Base-by-base conservation (phyloP, 2,329 filamentous ascomycete species). In the Lasiodiplodia theobromae region DNA sequence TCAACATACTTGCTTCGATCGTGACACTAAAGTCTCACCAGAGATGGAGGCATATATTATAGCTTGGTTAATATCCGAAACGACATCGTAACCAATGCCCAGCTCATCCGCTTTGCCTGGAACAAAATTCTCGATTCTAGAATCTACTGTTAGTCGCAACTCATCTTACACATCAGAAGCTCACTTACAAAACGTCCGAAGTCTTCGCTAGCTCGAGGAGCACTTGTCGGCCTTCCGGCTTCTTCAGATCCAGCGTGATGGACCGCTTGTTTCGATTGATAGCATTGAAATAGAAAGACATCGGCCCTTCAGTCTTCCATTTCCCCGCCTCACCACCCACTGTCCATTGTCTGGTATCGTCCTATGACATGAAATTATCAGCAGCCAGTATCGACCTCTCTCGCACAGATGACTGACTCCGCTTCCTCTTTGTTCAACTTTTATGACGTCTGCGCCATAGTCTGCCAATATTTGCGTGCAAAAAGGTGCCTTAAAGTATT, bases 181-280 rank as follows among this genome's bases (percentile, higher is more conserved):
- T 25, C 5, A 47, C 63, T 44, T 12, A 66, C 63, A 83, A 74
- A 1, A 84, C 77, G 69, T 84, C 82, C 8, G 76, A 73, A 0
- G 74, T 70, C 65, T 77, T 77, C 0, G 37, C 66, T 2, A 68
- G 56, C 34, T 62, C 49, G 21, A 53, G 31, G 8, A 68, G 37
- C 16, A 83, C 73, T 4, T 77, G 71, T 31, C 70, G 70, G 2
- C 75, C 79, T n/a, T 76, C 71, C 0, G 78, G 74, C 67, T 83
- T 78, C 65, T 82, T 81, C 49, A 82, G 70, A 69, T 79, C 79
- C 10, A 79, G 69, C 7, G 77, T 74, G 56, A 84, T 73, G 10
- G 80, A 82, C 10, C 77, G 73, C 70, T 84, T 84, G 69, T 84
- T 84, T 12, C 82, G 77, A 52, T 84, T 84, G 28, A 84, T 75